Evolutionary conservation across 164 flowering plant species (phyloP).

Genomic region (Tetracentron sinense): DNA sequence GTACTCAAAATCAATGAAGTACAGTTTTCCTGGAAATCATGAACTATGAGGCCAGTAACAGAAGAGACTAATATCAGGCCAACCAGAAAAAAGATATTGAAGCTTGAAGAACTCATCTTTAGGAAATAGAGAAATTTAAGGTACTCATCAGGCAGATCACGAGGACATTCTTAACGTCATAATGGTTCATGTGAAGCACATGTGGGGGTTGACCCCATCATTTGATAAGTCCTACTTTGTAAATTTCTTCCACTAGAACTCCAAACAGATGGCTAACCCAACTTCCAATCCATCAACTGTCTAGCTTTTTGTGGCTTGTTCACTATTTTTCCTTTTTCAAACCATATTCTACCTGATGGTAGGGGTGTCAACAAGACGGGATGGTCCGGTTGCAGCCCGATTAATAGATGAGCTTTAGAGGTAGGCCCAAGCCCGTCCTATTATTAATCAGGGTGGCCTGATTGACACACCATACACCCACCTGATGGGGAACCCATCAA

Average conservation of each 20-base stretch:
- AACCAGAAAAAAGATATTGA: neutral
- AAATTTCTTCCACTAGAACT: no score
- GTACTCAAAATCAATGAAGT: constrained; percentile 95
- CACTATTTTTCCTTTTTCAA: neutral
- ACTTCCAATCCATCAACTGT: neutral
- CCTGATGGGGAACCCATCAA: no score
- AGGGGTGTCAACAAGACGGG: no score
- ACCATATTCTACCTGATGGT: neutral
- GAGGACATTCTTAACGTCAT: neutral
- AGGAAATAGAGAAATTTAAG: neutral
- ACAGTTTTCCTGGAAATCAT: constrained; percentile 60
- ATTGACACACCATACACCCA: no score
- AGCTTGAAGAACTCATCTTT: neutral
- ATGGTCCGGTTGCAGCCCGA: no score
- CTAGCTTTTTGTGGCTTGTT: neutral
- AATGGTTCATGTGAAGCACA: no score
- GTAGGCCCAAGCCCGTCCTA: no score
- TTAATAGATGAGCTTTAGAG: no score
- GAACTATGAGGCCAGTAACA: neutral
- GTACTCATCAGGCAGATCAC: neutral
- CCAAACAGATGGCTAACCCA: neutral
- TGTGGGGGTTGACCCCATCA: no score
- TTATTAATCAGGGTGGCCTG: no score
- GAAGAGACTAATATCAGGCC: neutral
- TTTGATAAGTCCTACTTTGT: no score